Base-by-base conservation (phyloP, 176 grass and related monocot species). In the Oryza coarctata region DNA sequence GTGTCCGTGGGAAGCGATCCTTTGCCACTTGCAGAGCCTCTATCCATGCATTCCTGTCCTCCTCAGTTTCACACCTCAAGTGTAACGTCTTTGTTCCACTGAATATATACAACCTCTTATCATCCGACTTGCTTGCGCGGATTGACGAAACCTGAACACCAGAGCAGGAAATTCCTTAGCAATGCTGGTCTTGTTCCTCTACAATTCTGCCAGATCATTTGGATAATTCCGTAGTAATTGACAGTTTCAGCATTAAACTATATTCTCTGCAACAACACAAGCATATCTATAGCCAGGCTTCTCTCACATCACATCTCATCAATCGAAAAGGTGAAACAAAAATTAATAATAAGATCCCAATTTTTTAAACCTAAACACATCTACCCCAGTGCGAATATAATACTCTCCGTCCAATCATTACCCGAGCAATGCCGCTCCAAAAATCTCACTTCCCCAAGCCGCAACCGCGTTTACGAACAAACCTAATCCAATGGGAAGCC, bases 81-180 rank as follows among this genome's bases (percentile, higher is more conserved):
- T 98, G 95, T 47, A 98, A 81, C 3, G 92, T 94, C 82, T 98
- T 98, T 1, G 90, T 98, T 30, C 95, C 95, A 73, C 90, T 94
- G 74, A 94, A 98, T 89, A 98, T 98, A 82, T 94, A 98, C 62
- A 98, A 78, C 81, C 92, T 94, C 89, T 98, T 98, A 49, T 98
- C 95, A 92, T 98, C 95, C n/a, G 95, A 98, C 70, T 92, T 98
- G 90, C 95, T 98, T 67, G 84, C 79, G 22, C 95, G 92, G 76
- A 98, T 89, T 20, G 95, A 93, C 11, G 95, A 94, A 50, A 98
- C 92, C 95, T 98, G 82, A 89, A 89, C 70, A 78, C 12, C 74
- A 90, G 3, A 80, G 17, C 76, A 85, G 39, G 49, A 71, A 81
- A 70, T 15, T 36, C 18, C 2, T 70, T 36, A 71, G 50, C 68